phyloP scores from a whole-genome alignment of 805 yeast genomes.

The Myxozyma geophila region DNA sequence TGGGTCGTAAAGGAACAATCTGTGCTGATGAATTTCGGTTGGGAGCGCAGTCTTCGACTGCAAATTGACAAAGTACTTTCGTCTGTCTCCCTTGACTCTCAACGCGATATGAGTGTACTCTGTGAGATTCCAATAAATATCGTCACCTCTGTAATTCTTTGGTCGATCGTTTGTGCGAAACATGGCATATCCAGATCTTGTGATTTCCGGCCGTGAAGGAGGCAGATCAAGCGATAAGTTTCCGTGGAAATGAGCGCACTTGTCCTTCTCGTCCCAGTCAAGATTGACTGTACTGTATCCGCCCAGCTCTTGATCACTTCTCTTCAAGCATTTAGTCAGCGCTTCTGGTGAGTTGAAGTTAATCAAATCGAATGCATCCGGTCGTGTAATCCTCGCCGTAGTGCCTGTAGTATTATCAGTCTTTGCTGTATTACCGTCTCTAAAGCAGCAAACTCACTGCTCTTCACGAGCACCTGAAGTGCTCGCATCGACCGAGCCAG shows the following conservation, averaged over 20 bases:
- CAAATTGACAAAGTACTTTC: conserved; percentile 77
- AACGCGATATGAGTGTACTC: conserved; percentile 64
- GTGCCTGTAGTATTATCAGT: conserved; percentile 6
- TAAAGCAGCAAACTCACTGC: background rate
- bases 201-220: conserved; percentile 63
- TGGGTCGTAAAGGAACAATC: conserved; percentile 70
- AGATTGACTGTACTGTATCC: conserved; percentile 73
- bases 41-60: conserved; percentile 80
- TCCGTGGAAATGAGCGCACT: conserved; percentile 71
- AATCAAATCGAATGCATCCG: conserved; percentile 52
- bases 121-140: conserved; percentile 70
- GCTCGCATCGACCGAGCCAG: conserved; percentile 17
- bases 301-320: conserved; percentile 77
- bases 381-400: conserved; percentile 13
- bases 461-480: background rate
- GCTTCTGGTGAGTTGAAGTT: conserved; percentile 62
- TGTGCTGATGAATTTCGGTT: conserved; percentile 81
- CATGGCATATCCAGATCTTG: conserved; percentile 77
- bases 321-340: conserved; percentile 56
- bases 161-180: conserved; percentile 74
- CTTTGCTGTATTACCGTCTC: too few relatives aligned
- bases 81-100: conserved; percentile 42
- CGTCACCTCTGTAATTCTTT: conserved; percentile 48
- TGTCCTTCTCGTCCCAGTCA: conserved; percentile 49
- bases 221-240: conserved; percentile 70